phyloP scores from a whole-genome alignment of 129 eudicot genomes.

The Erigeron canadensis region DNA sequence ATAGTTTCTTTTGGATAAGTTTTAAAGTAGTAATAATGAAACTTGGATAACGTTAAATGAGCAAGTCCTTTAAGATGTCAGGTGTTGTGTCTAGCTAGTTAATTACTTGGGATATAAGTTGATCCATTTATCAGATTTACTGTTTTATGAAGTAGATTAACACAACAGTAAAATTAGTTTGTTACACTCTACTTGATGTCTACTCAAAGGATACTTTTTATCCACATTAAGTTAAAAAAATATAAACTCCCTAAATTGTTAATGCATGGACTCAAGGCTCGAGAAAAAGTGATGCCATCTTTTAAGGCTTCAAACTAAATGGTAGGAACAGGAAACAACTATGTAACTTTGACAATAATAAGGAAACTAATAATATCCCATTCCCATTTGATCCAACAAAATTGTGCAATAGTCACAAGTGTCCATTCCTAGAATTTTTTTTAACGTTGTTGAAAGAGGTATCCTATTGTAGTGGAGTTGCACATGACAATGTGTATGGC shows the following conservation, averaged over 20 bases:
- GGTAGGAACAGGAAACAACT: slow-evolving; percentile 26
- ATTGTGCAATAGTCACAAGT: slow-evolving; percentile 29
- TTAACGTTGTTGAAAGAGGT: slow-evolving; percentile 35
- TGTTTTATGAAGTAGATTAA: slow-evolving; percentile 17
- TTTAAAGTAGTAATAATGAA: background rate
- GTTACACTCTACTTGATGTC: slow-evolving; percentile 18
- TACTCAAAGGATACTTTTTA: slow-evolving; percentile 24
- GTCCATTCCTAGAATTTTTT: slow-evolving; percentile 37
- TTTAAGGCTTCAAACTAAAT: slow-evolving; percentile 26
- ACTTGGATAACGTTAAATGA: background rate
- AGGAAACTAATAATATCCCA: slow-evolving; percentile 33
- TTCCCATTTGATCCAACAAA: slow-evolving; percentile 46
- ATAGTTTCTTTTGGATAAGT: background rate
- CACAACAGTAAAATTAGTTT: slow-evolving; percentile 15
- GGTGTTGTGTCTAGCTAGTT: background rate
- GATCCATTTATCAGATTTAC: background rate
- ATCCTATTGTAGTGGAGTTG: slow-evolving; percentile 41
- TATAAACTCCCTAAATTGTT: slow-evolving; percentile 15
- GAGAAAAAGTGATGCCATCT: slow-evolving; percentile 37
- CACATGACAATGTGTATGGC: slow-evolving; percentile 36
- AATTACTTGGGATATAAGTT: slow-evolving; percentile 9
- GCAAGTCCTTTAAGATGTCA: background rate
- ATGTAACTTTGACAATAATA: slow-evolving; percentile 34
- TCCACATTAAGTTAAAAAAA: slow-evolving; percentile 18
- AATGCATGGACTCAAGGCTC: slow-evolving; percentile 53